Conservation (phyloP, 805 yeast genomes). For the Ogataea sp. region DNA sequence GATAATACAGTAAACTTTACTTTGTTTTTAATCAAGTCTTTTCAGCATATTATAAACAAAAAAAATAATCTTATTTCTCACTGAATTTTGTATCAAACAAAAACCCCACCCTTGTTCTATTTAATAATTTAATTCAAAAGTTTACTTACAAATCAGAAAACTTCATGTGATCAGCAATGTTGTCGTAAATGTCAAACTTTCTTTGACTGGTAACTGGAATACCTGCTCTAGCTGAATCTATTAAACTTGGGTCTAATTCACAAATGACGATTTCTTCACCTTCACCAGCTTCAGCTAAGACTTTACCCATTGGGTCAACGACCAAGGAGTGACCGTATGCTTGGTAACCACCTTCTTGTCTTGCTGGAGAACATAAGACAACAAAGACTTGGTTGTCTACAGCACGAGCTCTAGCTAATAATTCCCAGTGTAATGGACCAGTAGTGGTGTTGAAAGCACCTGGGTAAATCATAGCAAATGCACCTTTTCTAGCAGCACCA, state of each 20-base stretch:
- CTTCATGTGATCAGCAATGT: slow-evolving; percentile 11
- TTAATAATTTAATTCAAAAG: no score
- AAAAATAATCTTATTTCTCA: no score
- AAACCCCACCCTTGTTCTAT: no score
- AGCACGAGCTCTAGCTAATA: slow-evolving; percentile 65
- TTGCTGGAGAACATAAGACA: slow-evolving; percentile 81
- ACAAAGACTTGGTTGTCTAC: slow-evolving; percentile 70
- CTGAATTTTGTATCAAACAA: no score
- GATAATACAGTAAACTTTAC: no score
- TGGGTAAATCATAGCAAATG: slow-evolving; percentile 75
- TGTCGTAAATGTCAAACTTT: slow-evolving; percentile 57
- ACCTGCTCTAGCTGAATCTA: slow-evolving; percentile 50
- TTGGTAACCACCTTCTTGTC: slow-evolving; percentile 56
- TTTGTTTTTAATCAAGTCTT: no score
- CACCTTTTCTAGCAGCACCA: slow-evolving; percentile 56
- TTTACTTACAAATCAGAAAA: no score
- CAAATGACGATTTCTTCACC: slow-evolving; percentile 71
- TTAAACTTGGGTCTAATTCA: slow-evolving; percentile 54
- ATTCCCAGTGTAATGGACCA: slow-evolving; percentile 79
- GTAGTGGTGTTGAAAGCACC: slow-evolving; percentile 82
- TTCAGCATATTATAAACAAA: no score
- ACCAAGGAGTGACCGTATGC: slow-evolving; percentile 63
- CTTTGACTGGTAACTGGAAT: slow-evolving; percentile 68
- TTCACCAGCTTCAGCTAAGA: slow-evolving; percentile 68
- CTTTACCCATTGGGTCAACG: slow-evolving; percentile 53